phyloP scores from a whole-genome alignment of 805 yeast genomes.

The Saturnispora diversa region DNA sequence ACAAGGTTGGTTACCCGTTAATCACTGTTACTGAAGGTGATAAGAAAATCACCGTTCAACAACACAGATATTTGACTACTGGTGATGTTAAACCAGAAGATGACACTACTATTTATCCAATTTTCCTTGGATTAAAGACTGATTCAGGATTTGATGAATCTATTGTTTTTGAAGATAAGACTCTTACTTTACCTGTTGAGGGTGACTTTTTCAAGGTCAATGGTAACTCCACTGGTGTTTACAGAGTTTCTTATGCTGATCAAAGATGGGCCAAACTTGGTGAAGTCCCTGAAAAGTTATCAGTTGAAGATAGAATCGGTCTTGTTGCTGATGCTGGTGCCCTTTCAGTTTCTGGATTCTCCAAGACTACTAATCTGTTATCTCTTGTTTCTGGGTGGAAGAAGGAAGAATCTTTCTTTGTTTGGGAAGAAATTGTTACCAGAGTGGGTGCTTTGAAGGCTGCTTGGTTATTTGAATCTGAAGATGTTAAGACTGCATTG shows the following conservation, averaged over 20 bases:
- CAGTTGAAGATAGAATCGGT: constrained; percentile 47
- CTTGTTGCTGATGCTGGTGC: constrained; percentile 49
- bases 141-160: constrained; percentile 26
- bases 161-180: constrained; percentile 23
- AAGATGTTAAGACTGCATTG: constrained; percentile 27
- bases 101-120: constrained; percentile 51
- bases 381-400: constrained; percentile 35
- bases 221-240: constrained; percentile 44
- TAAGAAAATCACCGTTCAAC: constrained; percentile 32
- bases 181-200: constrained; percentile 18
- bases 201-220: constrained; percentile 39
- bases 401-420: constrained; percentile 37
- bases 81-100: constrained; percentile 62
- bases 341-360: constrained; percentile 40
- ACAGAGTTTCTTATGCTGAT: constrained; percentile 44
- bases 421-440: constrained; percentile 49
- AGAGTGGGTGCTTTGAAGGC: constrained; percentile 30
- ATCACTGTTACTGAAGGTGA: constrained; percentile 42
- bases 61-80: constrained; percentile 55
- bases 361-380: constrained; percentile 39
- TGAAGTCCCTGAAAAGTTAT: constrained; percentile 31
- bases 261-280: constrained; percentile 33
- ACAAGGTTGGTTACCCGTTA: constrained; percentile 67
- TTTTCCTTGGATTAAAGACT: constrained; percentile 36
- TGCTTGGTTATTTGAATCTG: constrained; percentile 35